Conservation (phyloP, 2,329 filamentous ascomycete genomes). For the Penicillium sp. region DNA sequence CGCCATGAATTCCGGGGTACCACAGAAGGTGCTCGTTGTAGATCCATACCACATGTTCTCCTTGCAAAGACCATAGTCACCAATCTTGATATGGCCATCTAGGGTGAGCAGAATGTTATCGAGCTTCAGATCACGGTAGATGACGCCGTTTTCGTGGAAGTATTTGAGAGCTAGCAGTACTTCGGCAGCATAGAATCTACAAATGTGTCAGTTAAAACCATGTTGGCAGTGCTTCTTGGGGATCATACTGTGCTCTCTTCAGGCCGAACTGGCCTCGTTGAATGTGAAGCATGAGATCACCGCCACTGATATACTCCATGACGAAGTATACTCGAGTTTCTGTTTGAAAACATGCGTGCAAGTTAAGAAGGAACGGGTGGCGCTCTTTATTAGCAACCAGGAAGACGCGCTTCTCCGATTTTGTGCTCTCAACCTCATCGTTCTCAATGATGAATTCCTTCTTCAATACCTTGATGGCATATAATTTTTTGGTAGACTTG, state of each 20-base stretch:
- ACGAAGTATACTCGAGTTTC: constrained; percentile 99
- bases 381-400: constrained; percentile 95
- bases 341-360: constrained; percentile 98
- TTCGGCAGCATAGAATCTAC: constrained; percentile 92
- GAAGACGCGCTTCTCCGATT: constrained; percentile 97
- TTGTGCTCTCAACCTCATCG: constrained; percentile 96
- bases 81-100: constrained; percentile 98
- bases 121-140: constrained; percentile 83
- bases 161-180: constrained; percentile 97
- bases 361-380: constrained; percentile 91
- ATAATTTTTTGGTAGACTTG: constrained; percentile 87
- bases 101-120: constrained; percentile 92
- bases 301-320: constrained; percentile 99
- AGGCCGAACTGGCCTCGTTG: constrained; percentile 95
- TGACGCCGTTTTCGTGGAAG: constrained; percentile 99
- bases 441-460: constrained; percentile 99
- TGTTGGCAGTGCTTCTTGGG: not conserved
- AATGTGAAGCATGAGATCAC: constrained; percentile 98
- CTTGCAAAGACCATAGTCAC: constrained; percentile 97
- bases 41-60: constrained; percentile 99
- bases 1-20: constrained; percentile 99
- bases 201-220: not conserved
- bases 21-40: constrained; percentile 96
- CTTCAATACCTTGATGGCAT: constrained; percentile 98
- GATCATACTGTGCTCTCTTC: constrained; percentile 87